Conservation (phyloP, 345 rosid genomes). For the Melastoma malabathricum region DNA sequence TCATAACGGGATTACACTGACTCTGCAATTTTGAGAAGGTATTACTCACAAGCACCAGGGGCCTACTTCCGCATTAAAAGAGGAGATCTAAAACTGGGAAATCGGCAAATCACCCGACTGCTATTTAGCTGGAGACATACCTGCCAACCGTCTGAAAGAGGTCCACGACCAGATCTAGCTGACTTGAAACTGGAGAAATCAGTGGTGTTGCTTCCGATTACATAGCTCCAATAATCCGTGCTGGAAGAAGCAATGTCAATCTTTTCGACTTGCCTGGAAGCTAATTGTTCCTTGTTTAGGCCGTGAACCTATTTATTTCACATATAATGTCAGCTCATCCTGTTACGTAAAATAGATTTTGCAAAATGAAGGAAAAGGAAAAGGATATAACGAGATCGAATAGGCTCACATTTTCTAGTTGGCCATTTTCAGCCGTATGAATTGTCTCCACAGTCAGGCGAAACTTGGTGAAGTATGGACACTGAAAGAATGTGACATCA, state of each 20-base stretch:
- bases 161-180: conserved; percentile 44
- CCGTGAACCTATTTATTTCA: conserved; percentile 31
- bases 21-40: conserved; percentile 25
- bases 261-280: conserved; percentile 38
- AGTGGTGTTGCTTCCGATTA: conserved; percentile 23
- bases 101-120: no score
- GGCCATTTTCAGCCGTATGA: conserved; percentile 45
- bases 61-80: conserved; percentile 1
- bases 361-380: neutral
- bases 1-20: conserved; percentile 47
- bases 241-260: conserved; percentile 50
- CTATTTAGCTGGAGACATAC: conserved; percentile 14
- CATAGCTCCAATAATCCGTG: conserved; percentile 55
- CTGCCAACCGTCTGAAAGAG: conserved; percentile 59
- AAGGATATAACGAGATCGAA: neutral
- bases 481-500: conserved; percentile 27
- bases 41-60: neutral
- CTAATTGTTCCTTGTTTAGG: conserved; percentile 36
- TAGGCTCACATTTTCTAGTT: conserved; percentile 46
- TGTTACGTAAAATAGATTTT: conserved; percentile 6
- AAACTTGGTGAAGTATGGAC: conserved; percentile 57
- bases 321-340: conserved; percentile 6
- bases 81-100: no score
- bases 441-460: conserved; percentile 48
- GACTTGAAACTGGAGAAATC: conserved; percentile 52